Evolutionary conservation across 2,329 filamentous ascomycete genomes (phyloP).

Genomic region (Cladobotryum protrusum): DNA sequence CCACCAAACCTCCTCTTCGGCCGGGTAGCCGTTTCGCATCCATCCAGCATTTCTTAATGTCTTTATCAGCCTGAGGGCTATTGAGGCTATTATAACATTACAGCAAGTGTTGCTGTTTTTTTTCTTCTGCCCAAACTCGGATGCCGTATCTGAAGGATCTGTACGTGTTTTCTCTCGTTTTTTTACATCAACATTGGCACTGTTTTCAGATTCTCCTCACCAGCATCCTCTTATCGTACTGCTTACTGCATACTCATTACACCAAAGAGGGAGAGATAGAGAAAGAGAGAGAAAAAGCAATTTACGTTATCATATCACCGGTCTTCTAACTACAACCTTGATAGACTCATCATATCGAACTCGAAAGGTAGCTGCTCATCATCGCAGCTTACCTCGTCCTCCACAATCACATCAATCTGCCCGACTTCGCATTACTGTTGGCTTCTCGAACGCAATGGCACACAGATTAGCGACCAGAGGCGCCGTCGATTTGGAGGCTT

Average conservation of each 20-base stretch:
- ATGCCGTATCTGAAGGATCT: conserved; percentile 22
- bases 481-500: conserved; percentile 52
- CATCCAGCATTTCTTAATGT: conserved; percentile 25
- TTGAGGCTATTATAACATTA: neutral
- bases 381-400: conserved; percentile 9
- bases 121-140: conserved; percentile 15
- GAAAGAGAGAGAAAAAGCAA: too few species aligned
- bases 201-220: too few species aligned
- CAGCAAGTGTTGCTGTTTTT: conserved; percentile 7
- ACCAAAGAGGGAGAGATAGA: too few species aligned
- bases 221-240: too few species aligned
- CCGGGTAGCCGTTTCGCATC: conserved; percentile 8
- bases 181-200: neutral
- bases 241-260: too few species aligned
- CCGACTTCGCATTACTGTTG: neutral
- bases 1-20: conserved; percentile 3
- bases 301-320: neutral
- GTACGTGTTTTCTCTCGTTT: conserved; percentile 19
- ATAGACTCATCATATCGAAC: conserved; percentile 7
- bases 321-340: conserved; percentile 5
- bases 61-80: neutral
- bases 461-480: conserved; percentile 44
- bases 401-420: neutral
- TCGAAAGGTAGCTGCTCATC: conserved; percentile 13
- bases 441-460: conserved; percentile 31